Conservation (phyloP, 164 flowering plant species). For the Dillenia turbinata region DNA sequence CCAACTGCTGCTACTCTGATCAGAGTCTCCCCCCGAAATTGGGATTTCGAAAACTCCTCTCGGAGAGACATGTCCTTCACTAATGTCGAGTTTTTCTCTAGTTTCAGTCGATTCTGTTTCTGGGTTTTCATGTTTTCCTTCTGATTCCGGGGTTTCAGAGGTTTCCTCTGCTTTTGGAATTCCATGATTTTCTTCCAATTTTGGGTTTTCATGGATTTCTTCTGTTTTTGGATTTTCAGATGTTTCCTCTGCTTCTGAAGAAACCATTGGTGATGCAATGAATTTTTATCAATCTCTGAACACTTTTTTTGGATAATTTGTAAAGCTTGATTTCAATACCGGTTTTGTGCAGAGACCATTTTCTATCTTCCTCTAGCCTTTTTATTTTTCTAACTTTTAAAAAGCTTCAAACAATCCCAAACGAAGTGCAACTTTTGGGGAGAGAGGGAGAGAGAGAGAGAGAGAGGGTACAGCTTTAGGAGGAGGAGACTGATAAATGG, state of each 20-base stretch:
- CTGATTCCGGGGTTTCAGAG: constrained; percentile 5
- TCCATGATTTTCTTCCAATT: constrained; percentile 11
- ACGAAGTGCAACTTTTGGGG: background rate
- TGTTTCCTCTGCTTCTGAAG: background rate
- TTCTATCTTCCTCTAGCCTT: too few species aligned
- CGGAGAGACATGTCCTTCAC: constrained; percentile 39
- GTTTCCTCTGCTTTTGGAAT: constrained; percentile 18
- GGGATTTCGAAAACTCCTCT: constrained; percentile 57
- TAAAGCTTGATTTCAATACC: too few species aligned
- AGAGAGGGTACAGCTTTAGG: background rate
- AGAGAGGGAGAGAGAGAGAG: background rate
- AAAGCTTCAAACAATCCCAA: constrained; percentile 2
- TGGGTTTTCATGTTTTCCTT: constrained; percentile 16
- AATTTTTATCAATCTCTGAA: too few species aligned
- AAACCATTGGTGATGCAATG: too few species aligned
- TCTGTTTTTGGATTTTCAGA: constrained; percentile 5
- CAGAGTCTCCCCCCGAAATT: constrained; percentile 32
- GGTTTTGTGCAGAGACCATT: too few species aligned
- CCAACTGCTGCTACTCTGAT: constrained; percentile 38
- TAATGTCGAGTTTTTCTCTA: background rate
- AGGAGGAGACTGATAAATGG: constrained; percentile 1
- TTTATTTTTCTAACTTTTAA: background rate
- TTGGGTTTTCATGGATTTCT: constrained; percentile 2
- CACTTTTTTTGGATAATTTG: too few species aligned
- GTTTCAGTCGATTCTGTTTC: constrained; percentile 14